Evolutionary conservation across 345 rosid genomes (phyloP).

Genomic region (Microcos paniculata): DNA sequence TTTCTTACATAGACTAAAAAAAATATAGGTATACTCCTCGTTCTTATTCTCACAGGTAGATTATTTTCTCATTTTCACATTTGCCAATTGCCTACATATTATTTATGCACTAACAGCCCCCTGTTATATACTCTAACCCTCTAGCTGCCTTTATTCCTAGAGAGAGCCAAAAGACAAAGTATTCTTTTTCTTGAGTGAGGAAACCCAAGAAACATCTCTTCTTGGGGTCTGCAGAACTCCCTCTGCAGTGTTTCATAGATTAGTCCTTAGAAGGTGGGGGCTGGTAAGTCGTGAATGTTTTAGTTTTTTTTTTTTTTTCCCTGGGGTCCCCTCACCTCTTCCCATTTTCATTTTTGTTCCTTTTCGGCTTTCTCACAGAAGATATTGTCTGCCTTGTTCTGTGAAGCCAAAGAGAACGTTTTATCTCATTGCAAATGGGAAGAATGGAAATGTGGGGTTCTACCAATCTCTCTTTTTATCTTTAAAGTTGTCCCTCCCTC

Average conservation of each 20-base stretch:
- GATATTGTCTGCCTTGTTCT: conserved; percentile 37
- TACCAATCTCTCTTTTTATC: conserved; percentile 22
- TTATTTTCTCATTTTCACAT: conserved; percentile 16
- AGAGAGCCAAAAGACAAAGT: conserved; percentile 48
- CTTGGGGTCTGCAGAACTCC: conserved; percentile 37
- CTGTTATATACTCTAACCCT: conserved; percentile 22
- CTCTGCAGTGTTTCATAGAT: conserved; percentile 17
- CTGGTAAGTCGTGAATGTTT: conserved; percentile 9
- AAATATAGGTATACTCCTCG: conserved; percentile 20
- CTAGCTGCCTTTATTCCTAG: conserved; percentile 30
- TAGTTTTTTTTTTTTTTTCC: background rate
- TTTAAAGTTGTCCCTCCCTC: conserved; percentile 16
- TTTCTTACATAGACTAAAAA: background rate
- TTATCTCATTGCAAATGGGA: conserved; percentile 18
- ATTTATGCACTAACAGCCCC: conserved; percentile 21
- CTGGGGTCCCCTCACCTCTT: conserved; percentile 16
- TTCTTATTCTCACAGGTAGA: conserved; percentile 38
- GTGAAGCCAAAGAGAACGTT: conserved; percentile 29
- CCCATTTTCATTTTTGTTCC: conserved; percentile 24
- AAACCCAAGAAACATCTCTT: conserved; percentile 33
- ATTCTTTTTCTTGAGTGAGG: conserved; percentile 37
- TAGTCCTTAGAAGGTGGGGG: conserved; percentile 22
- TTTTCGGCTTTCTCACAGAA: conserved; percentile 31
- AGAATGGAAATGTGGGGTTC: conserved; percentile 24
- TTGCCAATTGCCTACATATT: background rate